A percentile compares a stretch with the other conserved stretches of the same genome.
These are phyloP conservation scores for Umbelopsis isabellina DNA, from an alignment of 192 early-diverging fungal species.

Conservation along the genomic window DNA sequence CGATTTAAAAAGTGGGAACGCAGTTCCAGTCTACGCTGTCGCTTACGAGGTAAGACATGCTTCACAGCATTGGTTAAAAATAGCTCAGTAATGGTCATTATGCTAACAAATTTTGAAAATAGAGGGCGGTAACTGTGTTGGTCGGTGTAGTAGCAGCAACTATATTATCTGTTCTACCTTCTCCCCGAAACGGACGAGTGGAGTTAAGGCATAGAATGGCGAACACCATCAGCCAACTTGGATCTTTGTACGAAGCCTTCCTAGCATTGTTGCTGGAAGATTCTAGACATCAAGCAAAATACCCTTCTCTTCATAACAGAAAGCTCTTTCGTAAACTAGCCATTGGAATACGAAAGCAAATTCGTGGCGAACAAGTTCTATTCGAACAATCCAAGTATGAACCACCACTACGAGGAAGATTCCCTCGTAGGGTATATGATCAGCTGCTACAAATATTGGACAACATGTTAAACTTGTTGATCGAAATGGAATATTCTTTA, in stretches of 20 bases:
- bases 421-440: conserved; percentile 33
- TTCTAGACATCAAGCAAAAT: background rate
- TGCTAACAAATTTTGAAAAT: background rate
- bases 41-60: conserved; percentile 16
- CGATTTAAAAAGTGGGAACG: background rate
- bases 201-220: conserved; percentile 39
- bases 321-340: conserved; percentile 38
- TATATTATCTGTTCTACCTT: conserved; percentile 37
- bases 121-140: conserved; percentile 38
- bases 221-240: conserved; percentile 35
- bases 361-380: conserved; percentile 32
- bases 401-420: conserved; percentile 40
- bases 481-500: conserved; percentile 37
- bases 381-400: conserved; percentile 44
- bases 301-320: conserved; percentile 9
- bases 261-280: conserved; percentile 36
- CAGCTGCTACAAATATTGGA: conserved; percentile 38
- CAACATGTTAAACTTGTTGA: conserved; percentile 38
- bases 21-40: conserved; percentile 23
- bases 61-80: background rate
- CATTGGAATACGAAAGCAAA: conserved; percentile 35
- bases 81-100: background rate
- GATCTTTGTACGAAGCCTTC: conserved; percentile 40
- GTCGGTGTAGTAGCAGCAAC: conserved; percentile 37
- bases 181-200: conserved; percentile 39